Evolutionary conservation across 1,284 basidiomycete species (phyloP), one percentile per base, ranked within the genome.

Genomic region (Cryptococcus sp.): DNA sequence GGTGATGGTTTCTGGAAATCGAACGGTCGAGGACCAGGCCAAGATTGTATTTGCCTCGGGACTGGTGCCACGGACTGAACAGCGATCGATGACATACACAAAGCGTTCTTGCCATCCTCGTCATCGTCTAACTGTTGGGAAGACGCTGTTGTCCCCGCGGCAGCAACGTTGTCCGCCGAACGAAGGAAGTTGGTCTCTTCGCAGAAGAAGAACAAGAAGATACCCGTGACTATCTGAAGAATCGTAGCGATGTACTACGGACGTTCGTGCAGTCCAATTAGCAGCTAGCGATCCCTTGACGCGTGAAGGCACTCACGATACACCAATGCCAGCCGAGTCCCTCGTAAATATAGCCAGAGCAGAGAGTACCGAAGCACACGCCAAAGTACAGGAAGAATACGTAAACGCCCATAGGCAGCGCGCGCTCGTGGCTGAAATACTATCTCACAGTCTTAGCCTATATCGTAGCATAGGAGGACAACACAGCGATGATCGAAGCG

Each of bases 361-460:
- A 20, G 0, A 69, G 47, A 22, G 68, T 66, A 0, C 64, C 64
- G 6, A 66, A 37, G 37, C 59, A 54, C 1, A 64, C 64, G 13
- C 63, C 62, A 6, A 61, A 57, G 57, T 63, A 70, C 1, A 66
- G 58, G 5, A 59, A 53, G 1, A 62, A 54, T 23, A 64, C 58
- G 57, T 67, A 68, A n/a, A 65, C 34, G 16, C 65, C 65, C 15
- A 70, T 53, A 1, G 61, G 61, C 15, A 62, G 58, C 5, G 59
- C 61, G 17, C 68, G 58, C 54, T 70, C 68, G 44, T 70, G 68
- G 46, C 64, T 54, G 50, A 70, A 70, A 57, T 63, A 66, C 66
- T 68, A 29, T 29, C 26, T 4, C 10, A 29, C 26, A 10, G 10
- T 10, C 10, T 29, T 29, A 29, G 26, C 26, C 10, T 4, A 29